Conservation (phyloP, 1,139 yeast species). For the Candida pseudoviswanathii region DNA sequence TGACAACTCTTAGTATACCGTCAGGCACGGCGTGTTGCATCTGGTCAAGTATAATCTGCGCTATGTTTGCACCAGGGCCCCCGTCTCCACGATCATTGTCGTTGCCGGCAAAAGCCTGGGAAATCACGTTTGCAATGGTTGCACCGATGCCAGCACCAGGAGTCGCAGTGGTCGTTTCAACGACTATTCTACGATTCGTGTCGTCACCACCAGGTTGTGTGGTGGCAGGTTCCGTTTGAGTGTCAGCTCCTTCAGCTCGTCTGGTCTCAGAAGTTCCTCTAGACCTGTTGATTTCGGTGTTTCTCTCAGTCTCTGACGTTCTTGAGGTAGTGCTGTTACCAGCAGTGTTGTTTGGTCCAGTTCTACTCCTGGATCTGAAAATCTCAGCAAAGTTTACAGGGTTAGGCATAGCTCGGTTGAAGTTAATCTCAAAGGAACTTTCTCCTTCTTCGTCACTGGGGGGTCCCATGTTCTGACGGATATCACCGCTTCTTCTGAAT, state of each 20-base stretch:
- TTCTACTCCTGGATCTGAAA: not conserved
- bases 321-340: not conserved
- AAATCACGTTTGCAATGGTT: not conserved
- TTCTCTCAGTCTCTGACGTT: slow-evolving; percentile 3
- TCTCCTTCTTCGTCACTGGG: not conserved
- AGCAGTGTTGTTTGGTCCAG: not conserved
- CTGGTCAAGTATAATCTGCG: not conserved
- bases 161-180: not conserved
- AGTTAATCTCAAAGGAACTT: not conserved
- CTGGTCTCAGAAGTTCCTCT: not conserved
- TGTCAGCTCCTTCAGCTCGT: slow-evolving; percentile 4
- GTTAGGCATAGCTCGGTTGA: not conserved
- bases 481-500: slow-evolving; percentile 8
- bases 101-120: not conserved
- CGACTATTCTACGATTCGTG: not conserved
- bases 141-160: not conserved
- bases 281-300: slow-evolving; percentile 4
- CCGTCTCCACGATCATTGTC: not conserved
- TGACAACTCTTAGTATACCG: slow-evolving; percentile 4
- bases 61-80: not conserved
- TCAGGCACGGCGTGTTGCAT: not conserved
- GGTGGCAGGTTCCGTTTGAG: slow-evolving; percentile 2
- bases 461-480: not conserved
- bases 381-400: not conserved
- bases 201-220: not conserved